Conservation (phyloP, 2,329 filamentous ascomycete species). For the Sporothrix brunneoviolacea region DNA sequence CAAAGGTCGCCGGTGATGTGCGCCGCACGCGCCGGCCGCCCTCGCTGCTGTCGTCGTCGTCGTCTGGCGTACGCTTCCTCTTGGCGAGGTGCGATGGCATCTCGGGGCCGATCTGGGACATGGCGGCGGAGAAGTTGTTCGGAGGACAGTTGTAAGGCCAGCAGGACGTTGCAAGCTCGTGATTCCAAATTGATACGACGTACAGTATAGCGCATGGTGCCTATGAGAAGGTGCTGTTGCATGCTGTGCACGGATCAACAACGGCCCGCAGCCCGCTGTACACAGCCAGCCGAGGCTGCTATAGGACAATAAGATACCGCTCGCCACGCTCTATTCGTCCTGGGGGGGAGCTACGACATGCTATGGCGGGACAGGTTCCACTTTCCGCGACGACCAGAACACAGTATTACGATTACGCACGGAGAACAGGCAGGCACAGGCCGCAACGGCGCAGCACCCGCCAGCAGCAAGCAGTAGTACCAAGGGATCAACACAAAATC, state of each 20-base stretch:
- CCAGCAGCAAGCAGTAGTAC: not conserved
- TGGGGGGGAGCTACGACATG: conserved; percentile 14
- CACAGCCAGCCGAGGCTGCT: not conserved
- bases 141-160: no score
- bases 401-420: not conserved
- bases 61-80: conserved; percentile 49
- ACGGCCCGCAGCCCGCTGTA: conserved; percentile 9
- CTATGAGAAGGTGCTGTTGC: not conserved
- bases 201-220: no score
- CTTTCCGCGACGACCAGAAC: not conserved
- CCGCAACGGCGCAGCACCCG: not conserved
- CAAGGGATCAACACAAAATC: conserved; percentile 4
- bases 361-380: conserved; percentile 7
- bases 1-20: conserved; percentile 24
- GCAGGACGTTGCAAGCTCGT: not conserved
- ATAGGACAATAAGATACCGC: no score
- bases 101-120: conserved; percentile 65
- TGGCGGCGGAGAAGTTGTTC: conserved; percentile 27
- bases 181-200: no score
- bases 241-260: conserved; percentile 10
- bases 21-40: conserved; percentile 10
- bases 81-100: conserved; percentile 62
- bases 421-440: conserved; percentile 4
- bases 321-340: not conserved
- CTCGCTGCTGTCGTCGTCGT: conserved; percentile 33